Percentiles rank a stretch among this genome's conserved stretches.
Conservation (phyloP, 2,329 filamentous ascomycete genomes). For the Sclerotiophoma versabilis region DNA sequence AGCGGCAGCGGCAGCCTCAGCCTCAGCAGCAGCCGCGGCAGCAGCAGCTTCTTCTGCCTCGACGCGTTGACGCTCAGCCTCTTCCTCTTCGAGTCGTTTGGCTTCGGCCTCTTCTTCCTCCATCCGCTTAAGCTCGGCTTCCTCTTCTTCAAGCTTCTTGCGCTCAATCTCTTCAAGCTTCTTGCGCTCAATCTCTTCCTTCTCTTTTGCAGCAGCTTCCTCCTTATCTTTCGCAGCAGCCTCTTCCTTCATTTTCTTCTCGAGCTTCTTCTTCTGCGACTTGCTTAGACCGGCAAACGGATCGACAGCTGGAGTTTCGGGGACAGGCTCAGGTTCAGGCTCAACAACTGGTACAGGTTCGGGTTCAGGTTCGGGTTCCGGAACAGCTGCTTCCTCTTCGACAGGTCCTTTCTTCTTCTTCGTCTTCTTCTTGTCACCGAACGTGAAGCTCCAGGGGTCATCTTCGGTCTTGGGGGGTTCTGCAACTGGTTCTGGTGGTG, state of each 20-base stretch:
- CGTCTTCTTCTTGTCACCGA: constrained; percentile 40
- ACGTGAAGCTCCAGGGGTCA: constrained; percentile 39
- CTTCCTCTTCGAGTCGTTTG: constrained; percentile 32
- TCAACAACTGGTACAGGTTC: constrained; percentile 27
- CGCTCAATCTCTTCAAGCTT: constrained; percentile 30
- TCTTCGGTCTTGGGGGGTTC: constrained; percentile 33
- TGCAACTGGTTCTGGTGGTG: constrained; percentile 34
- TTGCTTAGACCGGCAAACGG: constrained; percentile 42
- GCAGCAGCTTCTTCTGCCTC: constrained; percentile 33
- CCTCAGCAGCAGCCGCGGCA: constrained; percentile 24
- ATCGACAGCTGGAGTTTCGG: constrained; percentile 48
- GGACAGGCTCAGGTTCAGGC: constrained; percentile 36
- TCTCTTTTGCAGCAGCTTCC: constrained; percentile 36
- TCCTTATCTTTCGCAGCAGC: constrained; percentile 34
- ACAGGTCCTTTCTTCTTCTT: constrained; percentile 39
- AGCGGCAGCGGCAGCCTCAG: constrained; percentile 24
- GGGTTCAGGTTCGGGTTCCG: constrained; percentile 10
- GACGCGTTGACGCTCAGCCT: constrained; percentile 31
- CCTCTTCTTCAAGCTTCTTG: constrained; percentile 31
- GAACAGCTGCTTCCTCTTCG: constrained; percentile 30
- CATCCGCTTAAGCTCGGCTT: constrained; percentile 20
- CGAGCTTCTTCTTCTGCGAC: constrained; percentile 39
- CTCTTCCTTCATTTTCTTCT: constrained; percentile 49
- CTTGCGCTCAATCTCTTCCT: constrained; percentile 29
- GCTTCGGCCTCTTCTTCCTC: constrained; percentile 36